Evolutionary conservation across 371 early-diverging fungal species (phyloP).

Genomic region (Mucor piriformis): DNA sequence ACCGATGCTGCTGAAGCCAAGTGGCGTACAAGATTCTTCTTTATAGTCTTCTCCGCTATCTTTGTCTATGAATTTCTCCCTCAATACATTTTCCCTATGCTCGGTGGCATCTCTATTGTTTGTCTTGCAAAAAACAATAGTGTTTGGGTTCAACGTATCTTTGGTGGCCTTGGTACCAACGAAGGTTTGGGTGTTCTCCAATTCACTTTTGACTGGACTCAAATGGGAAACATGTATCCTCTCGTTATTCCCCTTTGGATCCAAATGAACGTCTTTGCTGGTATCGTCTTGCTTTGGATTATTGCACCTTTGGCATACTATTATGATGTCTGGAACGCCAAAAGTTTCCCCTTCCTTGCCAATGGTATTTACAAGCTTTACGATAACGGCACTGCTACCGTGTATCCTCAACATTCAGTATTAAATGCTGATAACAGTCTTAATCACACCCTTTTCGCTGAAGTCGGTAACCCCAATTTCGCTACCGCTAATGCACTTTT

Average conservation of each 20-base stretch:
- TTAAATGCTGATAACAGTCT: slow-evolving; percentile 40
- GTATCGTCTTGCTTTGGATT: slow-evolving; percentile 42
- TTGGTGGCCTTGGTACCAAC: slow-evolving; percentile 49
- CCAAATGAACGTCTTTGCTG: slow-evolving; percentile 44
- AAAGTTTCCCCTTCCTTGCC: slow-evolving; percentile 47
- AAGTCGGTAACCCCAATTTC: slow-evolving; percentile 41
- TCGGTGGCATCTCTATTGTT: slow-evolving; percentile 55
- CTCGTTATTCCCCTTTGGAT: slow-evolving; percentile 72
- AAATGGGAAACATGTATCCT: slow-evolving; percentile 51
- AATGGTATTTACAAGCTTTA: slow-evolving; percentile 37
- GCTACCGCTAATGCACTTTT: slow-evolving; percentile 29
- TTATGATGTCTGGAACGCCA: slow-evolving; percentile 49
- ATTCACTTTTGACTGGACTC: slow-evolving; percentile 58
- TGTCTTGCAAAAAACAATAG: slow-evolving; percentile 48
- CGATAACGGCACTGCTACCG: slow-evolving; percentile 24
- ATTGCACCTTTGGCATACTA: slow-evolving; percentile 42
- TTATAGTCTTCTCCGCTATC: slow-evolving; percentile 40
- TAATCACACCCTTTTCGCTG: slow-evolving; percentile 37
- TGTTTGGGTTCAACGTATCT: slow-evolving; percentile 55
- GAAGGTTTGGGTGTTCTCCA: slow-evolving; percentile 57
- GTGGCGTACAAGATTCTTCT: slow-evolving; percentile 63
- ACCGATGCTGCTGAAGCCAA: slow-evolving; percentile 56
- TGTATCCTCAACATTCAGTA: slow-evolving; percentile 47
- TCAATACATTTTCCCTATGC: slow-evolving; percentile 51
- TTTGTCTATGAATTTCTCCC: slow-evolving; percentile 55